These are phyloP conservation scores for Sugiyamaella castrensis DNA, from an alignment of 1,139 yeast species.

Conservation along the genomic window DNA sequence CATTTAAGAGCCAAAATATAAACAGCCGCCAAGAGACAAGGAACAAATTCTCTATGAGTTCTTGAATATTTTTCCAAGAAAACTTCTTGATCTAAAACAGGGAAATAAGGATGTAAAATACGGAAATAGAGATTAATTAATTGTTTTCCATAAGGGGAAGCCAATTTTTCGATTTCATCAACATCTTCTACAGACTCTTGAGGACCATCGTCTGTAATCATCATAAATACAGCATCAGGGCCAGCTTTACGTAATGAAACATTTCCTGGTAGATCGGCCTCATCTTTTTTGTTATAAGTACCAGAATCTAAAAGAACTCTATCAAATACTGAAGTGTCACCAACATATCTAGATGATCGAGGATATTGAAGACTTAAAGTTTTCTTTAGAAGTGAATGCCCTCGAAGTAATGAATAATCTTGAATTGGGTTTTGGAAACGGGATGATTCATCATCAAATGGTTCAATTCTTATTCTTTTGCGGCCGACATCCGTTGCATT, in stretches of 20 bases:
- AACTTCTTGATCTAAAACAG: constrained; percentile 44
- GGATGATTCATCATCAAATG: constrained; percentile 12
- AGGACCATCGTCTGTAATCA: constrained; percentile 35
- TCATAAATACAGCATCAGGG: constrained; percentile 36
- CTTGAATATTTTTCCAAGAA: constrained; percentile 46
- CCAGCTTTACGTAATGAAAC: constrained; percentile 38
- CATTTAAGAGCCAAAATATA: constrained; percentile 45
- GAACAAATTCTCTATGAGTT: constrained; percentile 47
- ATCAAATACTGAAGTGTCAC: constrained; percentile 40
- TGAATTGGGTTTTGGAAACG: constrained; percentile 31
- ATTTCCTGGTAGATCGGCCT: constrained; percentile 36
- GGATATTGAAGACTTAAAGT: constrained; percentile 41
- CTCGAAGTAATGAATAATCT: constrained; percentile 40
- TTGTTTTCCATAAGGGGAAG: constrained; percentile 44
- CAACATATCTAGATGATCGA: constrained; percentile 39
- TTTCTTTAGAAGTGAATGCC: constrained; percentile 40
- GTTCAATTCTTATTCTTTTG: constrained; percentile 4
- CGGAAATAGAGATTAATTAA: constrained; percentile 43
- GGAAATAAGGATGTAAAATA: constrained; percentile 44
- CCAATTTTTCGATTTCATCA: constrained; percentile 42
- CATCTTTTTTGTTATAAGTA: constrained; percentile 35
- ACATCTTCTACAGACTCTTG: constrained; percentile 32
- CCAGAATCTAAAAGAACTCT: constrained; percentile 33
- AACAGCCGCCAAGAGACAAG: constrained; percentile 45
- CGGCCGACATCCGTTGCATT: not conserved